These are phyloP conservation scores for Colletotrichum endophyticum DNA, from an alignment of 2,329 filamentous ascomycete genomes.

Conservation along the genomic window DNA sequence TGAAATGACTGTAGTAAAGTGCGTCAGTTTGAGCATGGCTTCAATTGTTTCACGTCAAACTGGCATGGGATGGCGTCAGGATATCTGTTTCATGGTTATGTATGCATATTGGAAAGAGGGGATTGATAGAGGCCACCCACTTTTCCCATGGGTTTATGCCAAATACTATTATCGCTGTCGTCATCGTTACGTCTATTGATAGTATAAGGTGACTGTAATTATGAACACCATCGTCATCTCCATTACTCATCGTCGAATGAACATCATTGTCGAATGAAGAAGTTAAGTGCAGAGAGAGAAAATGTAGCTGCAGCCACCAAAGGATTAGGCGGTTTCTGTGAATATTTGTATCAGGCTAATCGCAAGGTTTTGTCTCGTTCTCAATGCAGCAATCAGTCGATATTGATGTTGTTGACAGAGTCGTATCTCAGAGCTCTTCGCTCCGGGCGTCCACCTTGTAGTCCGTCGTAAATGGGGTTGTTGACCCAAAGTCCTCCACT, in stretches of 20 bases:
- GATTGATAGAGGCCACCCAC: neutral
- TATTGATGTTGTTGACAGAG: neutral
- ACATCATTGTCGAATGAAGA: neutral
- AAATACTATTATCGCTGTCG: no score
- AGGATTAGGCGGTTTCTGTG: neutral
- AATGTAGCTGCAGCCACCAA: neutral
- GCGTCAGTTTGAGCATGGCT: neutral
- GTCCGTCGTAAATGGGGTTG: neutral
- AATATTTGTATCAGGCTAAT: neutral
- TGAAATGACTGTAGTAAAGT: neutral
- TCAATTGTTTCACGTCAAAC: neutral
- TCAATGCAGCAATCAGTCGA: neutral
- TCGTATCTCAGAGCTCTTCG: neutral
- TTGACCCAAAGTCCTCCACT: conserved; percentile 45
- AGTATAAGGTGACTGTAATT: neutral
- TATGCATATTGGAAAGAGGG: neutral
- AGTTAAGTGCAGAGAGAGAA: neutral
- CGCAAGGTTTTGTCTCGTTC: neutral
- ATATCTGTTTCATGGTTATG: neutral
- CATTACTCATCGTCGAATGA: neutral
- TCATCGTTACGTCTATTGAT: neutral
- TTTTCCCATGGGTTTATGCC: neutral
- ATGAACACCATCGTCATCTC: neutral
- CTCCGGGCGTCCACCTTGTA: neutral
- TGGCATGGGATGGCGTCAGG: neutral